Evolutionary conservation across 2,329 filamentous ascomycete species (phyloP), one percentile per base, ranked within the genome.

Genomic region (Pseudocercospora ulei): DNA sequence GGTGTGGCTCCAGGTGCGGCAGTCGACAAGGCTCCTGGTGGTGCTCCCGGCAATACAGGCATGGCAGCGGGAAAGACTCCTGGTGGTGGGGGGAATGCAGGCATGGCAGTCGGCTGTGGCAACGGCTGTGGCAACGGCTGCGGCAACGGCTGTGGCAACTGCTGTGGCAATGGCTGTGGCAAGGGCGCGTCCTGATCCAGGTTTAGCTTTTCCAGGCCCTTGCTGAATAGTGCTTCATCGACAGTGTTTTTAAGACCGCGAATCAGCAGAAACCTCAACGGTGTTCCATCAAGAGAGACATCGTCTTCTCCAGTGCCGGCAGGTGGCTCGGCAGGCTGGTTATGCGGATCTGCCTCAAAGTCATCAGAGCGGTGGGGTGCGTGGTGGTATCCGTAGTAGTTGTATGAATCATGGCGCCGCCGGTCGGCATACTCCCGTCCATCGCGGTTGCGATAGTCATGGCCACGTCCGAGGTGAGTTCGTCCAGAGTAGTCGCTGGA

Each of bases 201-300:
- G 53, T 83, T 82, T 3, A 92, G 68, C 49, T 82, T 83, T 51
- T 76, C 74, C 34, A 85, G 74, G 14, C 82, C 83, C 40, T 75
- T 77, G 1, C 78, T 79, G 6, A 92, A 67, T 31, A 82, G 65
- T 39, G 81, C 75, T 59, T 88, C 83, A 4, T 71, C 80, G 4
- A 84, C 75, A 8, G 79, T 78, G 0, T 73, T 63, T 19, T 83
- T 76, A 4, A 92, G 64, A 5, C 78, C 78, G 43, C 82, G 76
- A 14, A 90, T 67, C 3, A 90, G 73, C 12, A 90, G 64, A 49
- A 87, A 47, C 8, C 42, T 44, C 16, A 46, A 35, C 5, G 43
- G 41, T 16, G 41, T 38, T 3, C 44, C 44, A 6, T 49, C 49
- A 3, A 39, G 28, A 8, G 46, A 50, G 9, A 48, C 35, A 34